Conservation (phyloP, 441 rosid genomes). For the Metrosideros polymorpha region DNA sequence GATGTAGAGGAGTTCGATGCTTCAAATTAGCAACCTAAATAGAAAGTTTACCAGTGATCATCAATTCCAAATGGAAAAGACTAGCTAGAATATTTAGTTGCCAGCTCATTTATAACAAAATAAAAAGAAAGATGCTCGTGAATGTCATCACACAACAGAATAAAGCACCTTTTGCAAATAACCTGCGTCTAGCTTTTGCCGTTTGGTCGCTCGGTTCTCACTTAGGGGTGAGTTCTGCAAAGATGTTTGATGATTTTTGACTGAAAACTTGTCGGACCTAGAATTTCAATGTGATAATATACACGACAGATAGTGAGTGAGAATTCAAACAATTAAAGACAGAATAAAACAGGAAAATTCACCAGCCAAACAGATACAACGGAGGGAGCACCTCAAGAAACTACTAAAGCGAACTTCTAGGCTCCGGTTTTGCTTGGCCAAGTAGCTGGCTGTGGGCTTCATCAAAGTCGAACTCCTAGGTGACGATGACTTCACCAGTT, state of each 20-base stretch:
- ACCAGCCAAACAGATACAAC: neutral
- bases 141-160: neutral
- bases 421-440: constrained; percentile 47
- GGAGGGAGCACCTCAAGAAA: constrained; percentile 32
- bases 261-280: constrained; percentile 29
- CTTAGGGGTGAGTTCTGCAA: constrained; percentile 15
- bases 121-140: neutral
- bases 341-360: neutral
- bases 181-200: constrained; percentile 62
- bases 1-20: constrained; percentile 45
- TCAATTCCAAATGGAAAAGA: neutral
- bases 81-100: neutral
- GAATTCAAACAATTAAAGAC: neutral
- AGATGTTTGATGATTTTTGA: constrained; percentile 15
- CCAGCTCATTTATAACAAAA: neutral
- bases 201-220: constrained; percentile 37
- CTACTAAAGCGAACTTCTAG: constrained; percentile 23
- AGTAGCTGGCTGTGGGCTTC: constrained; percentile 53
- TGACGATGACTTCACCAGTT: constrained; percentile 14
- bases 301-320: neutral
- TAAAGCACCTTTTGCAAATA: constrained; percentile 38
- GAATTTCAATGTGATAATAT: neutral
- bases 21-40: constrained; percentile 49
- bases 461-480: constrained; percentile 42
- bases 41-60: constrained; percentile 1